A percentile compares a stretch with the other conserved stretches of the same genome.
Conservation (phyloP, 2,329 filamentous ascomycete genomes). For the Neonectria coccinea region DNA sequence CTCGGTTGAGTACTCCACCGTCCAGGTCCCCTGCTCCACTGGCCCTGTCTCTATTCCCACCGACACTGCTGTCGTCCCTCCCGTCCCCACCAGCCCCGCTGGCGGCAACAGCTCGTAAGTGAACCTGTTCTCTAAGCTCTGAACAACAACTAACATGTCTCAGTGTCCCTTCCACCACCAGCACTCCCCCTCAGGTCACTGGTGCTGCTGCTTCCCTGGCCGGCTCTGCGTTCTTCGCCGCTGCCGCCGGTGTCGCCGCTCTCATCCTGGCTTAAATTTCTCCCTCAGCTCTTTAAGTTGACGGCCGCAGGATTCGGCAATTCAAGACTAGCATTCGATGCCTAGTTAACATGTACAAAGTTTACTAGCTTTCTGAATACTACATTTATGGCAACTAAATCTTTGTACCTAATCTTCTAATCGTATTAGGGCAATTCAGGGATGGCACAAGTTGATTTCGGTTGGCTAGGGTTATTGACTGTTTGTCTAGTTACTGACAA, state of each 20-base stretch:
- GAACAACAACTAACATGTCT: slow-evolving; percentile 30
- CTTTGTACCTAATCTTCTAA: slow-evolving; percentile 63
- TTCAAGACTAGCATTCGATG: slow-evolving; percentile 51
- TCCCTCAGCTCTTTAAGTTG: slow-evolving; percentile 51
- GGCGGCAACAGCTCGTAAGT: slow-evolving; percentile 51
- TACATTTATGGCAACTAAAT: slow-evolving; percentile 44
- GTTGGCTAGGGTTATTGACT: slow-evolving; percentile 31
- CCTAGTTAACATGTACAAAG: slow-evolving; percentile 54
- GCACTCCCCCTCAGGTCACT: slow-evolving; percentile 55
- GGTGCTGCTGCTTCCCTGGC: slow-evolving; percentile 65
- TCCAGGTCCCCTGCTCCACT: slow-evolving; percentile 41
- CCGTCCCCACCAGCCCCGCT: slow-evolving; percentile 41
- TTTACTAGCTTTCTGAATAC: slow-evolving; percentile 54
- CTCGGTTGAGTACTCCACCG: slow-evolving; percentile 63
- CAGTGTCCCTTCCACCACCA: slow-evolving; percentile 42
- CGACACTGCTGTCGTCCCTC: slow-evolving; percentile 45
- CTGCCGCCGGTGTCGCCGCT: slow-evolving; percentile 65
- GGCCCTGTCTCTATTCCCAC: slow-evolving; percentile 20
- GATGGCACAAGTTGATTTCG: slow-evolving; percentile 28
- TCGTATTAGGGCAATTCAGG: slow-evolving; percentile 48
- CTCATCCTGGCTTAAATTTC: slow-evolving; percentile 65
- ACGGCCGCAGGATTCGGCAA: slow-evolving; percentile 57
- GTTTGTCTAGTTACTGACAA: slow-evolving; percentile 34
- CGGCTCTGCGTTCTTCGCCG: slow-evolving; percentile 67
- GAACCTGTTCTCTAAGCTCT: slow-evolving; percentile 16